A percentile compares a stretch with the other conserved stretches of the same genome.
These are phyloP conservation scores for Mallotus japonicus DNA, from an alignment of 441 rosid species.

Conservation along the genomic window DNA sequence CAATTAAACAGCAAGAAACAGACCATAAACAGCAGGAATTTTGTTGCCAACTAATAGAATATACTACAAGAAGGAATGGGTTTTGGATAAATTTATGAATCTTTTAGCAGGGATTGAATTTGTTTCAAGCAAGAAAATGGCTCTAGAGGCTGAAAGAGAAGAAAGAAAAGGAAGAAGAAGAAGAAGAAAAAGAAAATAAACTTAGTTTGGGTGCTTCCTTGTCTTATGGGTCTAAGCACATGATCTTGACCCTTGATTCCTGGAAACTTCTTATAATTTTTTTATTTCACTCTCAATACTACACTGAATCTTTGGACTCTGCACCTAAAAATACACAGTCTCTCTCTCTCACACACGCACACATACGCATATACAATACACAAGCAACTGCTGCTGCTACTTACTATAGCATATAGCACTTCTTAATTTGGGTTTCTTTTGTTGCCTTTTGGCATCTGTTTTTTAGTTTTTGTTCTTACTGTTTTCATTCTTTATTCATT, in stretches of 20 bases:
- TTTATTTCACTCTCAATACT: slow-evolving; percentile 18
- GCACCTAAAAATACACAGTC: slow-evolving; percentile 23
- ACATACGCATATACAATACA: no score
- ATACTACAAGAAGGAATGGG: background rate
- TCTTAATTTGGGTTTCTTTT: slow-evolving; percentile 32
- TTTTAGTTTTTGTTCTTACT: slow-evolving; percentile 22
- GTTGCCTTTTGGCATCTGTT: slow-evolving; percentile 25
- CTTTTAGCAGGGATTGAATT: background rate
- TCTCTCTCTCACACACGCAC: background rate
- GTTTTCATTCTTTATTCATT: background rate
- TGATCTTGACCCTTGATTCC: slow-evolving; percentile 90
- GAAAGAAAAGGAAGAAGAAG: slow-evolving; percentile 15
- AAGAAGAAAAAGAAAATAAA: background rate
- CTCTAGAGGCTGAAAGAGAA: slow-evolving; percentile 3
- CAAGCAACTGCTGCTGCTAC: background rate
- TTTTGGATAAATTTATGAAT: background rate
- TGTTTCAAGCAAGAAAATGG: background rate
- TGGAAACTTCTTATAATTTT: slow-evolving; percentile 76
- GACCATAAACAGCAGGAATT: slow-evolving; percentile 2
- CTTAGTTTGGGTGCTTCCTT: slow-evolving; percentile 22
- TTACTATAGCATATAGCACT: background rate
- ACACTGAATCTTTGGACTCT: slow-evolving; percentile 33
- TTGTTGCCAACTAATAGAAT: background rate
- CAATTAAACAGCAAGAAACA: background rate
- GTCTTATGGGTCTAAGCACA: slow-evolving; percentile 56